Percentiles rank a stretch among this genome's conserved stretches.
These are phyloP conservation scores for Yamadazyma songkhlaensis DNA, from an alignment of 1,139 yeast genomes.

Conservation along the genomic window DNA sequence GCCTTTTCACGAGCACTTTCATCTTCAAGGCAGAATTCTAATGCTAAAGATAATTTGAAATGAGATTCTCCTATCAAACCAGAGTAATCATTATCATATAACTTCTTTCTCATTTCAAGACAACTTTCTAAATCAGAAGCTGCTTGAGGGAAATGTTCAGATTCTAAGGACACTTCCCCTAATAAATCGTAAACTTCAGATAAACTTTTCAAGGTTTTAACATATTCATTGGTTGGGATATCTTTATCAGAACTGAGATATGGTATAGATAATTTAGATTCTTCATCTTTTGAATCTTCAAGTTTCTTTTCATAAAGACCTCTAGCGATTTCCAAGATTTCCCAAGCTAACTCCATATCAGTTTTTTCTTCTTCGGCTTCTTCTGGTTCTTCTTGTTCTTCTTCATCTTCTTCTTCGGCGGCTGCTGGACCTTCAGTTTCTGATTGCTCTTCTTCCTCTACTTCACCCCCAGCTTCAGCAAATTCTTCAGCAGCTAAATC, in stretches of 20 bases:
- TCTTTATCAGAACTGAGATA: constrained; percentile 34
- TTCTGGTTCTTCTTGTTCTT: constrained; percentile 22
- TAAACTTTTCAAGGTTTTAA: constrained; percentile 48
- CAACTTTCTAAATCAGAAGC: constrained; percentile 61
- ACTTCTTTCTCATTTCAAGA: constrained; percentile 51
- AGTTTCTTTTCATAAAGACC: constrained; percentile 53
- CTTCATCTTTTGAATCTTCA: constrained; percentile 19
- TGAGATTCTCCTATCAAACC: constrained; percentile 74
- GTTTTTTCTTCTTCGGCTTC: constrained; percentile 52
- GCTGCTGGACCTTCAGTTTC: constrained; percentile 25
- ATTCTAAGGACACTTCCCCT: constrained; percentile 87
- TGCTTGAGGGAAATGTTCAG: constrained; percentile 80
- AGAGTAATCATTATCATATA: constrained; percentile 50
- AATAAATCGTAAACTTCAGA: constrained; percentile 76
- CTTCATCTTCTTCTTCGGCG: constrained; percentile 19
- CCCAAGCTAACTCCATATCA: constrained; percentile 90
- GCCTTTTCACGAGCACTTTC: constrained; percentile 50
- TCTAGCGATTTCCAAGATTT: constrained; percentile 72
- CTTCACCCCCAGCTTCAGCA: constrained; percentile 30
- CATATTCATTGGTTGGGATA: constrained; percentile 28
- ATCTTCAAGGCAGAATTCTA: constrained; percentile 64
- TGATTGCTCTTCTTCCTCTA: constrained; percentile 28
- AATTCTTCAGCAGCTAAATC: constrained; percentile 54
- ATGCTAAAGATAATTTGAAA: constrained; percentile 76
- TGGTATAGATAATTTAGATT: constrained; percentile 23